A percentile compares a stretch with the other conserved stretches of the same genome.
phyloP scores from a whole-genome alignment of 1,139 yeast genomes.

The Kodamaea derodonti region DNA sequence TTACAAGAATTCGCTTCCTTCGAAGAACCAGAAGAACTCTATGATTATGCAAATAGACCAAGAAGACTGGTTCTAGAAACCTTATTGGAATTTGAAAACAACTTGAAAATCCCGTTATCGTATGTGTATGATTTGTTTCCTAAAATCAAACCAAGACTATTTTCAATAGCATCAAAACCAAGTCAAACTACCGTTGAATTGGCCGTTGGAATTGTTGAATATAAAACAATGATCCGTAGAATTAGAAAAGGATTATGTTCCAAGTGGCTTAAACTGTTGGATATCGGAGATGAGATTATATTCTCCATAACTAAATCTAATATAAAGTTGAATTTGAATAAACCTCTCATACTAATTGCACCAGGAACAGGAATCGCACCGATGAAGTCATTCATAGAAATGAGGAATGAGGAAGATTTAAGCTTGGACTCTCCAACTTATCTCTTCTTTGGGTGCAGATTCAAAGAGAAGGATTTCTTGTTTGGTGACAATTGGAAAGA shows the following conservation, averaged over 20 bases:
- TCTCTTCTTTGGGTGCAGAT: constrained; percentile 78
- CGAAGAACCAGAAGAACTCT: constrained; percentile 74
- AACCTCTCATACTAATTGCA: constrained; percentile 69
- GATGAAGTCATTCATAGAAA: constrained; percentile 61
- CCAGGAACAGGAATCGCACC: constrained; percentile 97
- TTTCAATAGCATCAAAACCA: constrained; percentile 73
- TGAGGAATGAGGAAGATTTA: constrained; percentile 8
- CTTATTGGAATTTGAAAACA: constrained; percentile 70
- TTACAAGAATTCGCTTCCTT: constrained; percentile 70
- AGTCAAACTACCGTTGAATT: constrained; percentile 47
- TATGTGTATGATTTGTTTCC: constrained; percentile 79
- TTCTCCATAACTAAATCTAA: constrained; percentile 54
- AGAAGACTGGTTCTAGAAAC: constrained; percentile 84
- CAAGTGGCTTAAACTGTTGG: constrained; percentile 58
- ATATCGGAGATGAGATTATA: constrained; percentile 45
- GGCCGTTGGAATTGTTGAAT: constrained; percentile 81
- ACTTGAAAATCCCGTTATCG: constrained; percentile 66
- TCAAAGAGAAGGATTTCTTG: constrained; percentile 61
- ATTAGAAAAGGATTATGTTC: constrained; percentile 83
- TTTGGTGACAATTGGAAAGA: constrained; percentile 51
- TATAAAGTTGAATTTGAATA: constrained; percentile 27
- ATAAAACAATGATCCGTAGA: constrained; percentile 74
- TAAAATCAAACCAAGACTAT: constrained; percentile 70
- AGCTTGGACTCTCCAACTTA: constrained; percentile 25
- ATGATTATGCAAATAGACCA: constrained; percentile 87